Base-by-base conservation (phyloP, 495 filamentous ascomycete genomes). In the Aspergillus ellipticus region DNA sequence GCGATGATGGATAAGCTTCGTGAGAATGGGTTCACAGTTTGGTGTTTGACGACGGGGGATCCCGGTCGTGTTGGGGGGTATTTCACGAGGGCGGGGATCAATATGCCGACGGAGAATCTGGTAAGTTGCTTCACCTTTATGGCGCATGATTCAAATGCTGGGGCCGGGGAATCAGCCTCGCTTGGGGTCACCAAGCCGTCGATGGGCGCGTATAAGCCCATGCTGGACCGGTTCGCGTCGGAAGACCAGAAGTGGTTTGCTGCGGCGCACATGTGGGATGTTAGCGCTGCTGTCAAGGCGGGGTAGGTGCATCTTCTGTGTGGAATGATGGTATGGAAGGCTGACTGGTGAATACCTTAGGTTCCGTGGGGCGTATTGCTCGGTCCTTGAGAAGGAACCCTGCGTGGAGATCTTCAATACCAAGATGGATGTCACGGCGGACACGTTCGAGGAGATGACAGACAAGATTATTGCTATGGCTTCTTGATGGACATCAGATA, bases 231-330 rank as follows among this genome's bases (percentile, higher is more conserved):
- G 42, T 65, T 67, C 29, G 56, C 24, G 1, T 17, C 29, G 1
- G 45, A 46, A 1, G 62, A 65, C 24, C 49, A 53, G 31, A 58
- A 58, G 51, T 71, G 67, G 67, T 71, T 73, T 52, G 71, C 65
- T 2, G 71, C 71, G 21, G 71, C 71, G 41, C 71, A 74, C 60
- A 71, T 72, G 70, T 74, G 71, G 71, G 71, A 74, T 64, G 68
- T 68, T 13, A 59, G 62, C 6, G 70, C 70, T 1, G 71, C 71
- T 6, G 55, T 43, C 11, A 70, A 58, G 54, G 56, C 53, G 22
- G 66, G 28, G 28, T 31, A 10, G 10, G 28, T 31, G 5, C 5
- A 10, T 31, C 28, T 10, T 31, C 10, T 31, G 5, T 31, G n/a
- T n/a, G n/a, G n/a, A n/a, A n/a, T n/a, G n/a, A n/a, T n/a, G n/a